phyloP scores from a whole-genome alignment of 139 green algal species.

The Chlamydomonas sp. region DNA sequence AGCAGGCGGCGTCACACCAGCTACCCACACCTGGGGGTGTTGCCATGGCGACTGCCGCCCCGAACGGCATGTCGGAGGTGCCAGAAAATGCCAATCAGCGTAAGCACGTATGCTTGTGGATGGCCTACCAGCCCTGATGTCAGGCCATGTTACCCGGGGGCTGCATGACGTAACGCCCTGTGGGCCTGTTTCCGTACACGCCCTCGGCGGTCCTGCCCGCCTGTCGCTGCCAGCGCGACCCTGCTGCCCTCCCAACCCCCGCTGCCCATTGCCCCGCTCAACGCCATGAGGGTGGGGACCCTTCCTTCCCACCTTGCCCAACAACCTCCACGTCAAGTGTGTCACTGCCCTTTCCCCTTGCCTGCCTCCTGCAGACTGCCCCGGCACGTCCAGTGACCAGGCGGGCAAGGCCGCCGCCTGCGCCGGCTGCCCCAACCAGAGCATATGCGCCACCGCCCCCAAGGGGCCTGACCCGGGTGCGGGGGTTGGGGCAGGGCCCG shows the following conservation, averaged over 20 bases:
- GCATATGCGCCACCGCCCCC: conserved; percentile 85
- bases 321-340: not conserved
- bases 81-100: conserved; percentile 27
- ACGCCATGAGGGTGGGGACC: no score
- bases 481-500: not conserved
- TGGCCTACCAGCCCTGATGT: no score
- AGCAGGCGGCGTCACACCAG: no score
- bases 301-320: not conserved
- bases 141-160: no score
- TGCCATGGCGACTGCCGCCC: not conserved
- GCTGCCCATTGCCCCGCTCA: no score
- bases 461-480: conserved; percentile 87
- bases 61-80: not conserved
- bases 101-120: not conserved
- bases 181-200: no score
- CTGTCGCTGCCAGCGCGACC: no score
- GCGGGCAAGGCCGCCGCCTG: conserved; percentile 89
- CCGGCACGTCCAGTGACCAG: conserved; percentile 76
- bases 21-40: no score
- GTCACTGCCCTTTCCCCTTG: not conserved
- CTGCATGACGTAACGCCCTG: no score
- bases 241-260: no score
- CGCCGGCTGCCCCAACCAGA: conserved; percentile 94
- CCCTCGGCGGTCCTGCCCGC: no score
- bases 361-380: conserved; percentile 73